Percentiles rank a stretch among this genome's conserved stretches.
phyloP scores from a whole-genome alignment of 2,329 filamentous ascomycete genomes.

The Aspergillus melleus region DNA sequence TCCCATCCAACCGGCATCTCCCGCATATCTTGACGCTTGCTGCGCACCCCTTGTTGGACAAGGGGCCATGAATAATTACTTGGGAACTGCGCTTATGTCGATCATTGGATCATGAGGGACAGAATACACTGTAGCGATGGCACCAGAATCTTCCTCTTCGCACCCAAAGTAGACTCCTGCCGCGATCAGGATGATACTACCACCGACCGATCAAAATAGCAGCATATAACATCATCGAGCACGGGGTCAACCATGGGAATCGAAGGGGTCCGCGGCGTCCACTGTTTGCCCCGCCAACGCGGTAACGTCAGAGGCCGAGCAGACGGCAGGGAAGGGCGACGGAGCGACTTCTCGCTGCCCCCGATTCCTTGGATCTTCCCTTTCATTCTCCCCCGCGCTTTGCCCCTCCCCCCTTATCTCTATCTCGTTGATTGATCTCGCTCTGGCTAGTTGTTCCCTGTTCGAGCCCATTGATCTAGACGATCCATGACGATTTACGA shows the following conservation, averaged over 20 bases:
- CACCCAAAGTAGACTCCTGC: neutral
- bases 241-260: constrained; percentile 1
- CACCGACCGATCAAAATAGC: neutral
- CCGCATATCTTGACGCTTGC: too few species aligned
- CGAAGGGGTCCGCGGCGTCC: neutral
- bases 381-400: neutral
- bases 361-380: neutral
- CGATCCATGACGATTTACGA: constrained; percentile 7
- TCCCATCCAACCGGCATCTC: neutral
- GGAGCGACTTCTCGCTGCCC: constrained; percentile 1
- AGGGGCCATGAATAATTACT: neutral
- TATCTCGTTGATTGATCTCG: neutral
- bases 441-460: neutral
- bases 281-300: constrained; percentile 21
- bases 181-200: neutral
- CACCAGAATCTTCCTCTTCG: neutral
- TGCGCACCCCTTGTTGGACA: neutral
- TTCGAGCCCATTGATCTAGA: neutral
- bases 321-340: constrained; percentile 7
- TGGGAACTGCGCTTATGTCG: neutral
- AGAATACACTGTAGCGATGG: neutral
- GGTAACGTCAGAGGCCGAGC: constrained; percentile 28
- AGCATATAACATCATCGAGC: neutral
- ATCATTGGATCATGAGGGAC: neutral
- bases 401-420: neutral